Evolutionary conservation across 75 land plant genomes (phyloP).

Genomic region (Pseudotsuga menziesii): DNA sequence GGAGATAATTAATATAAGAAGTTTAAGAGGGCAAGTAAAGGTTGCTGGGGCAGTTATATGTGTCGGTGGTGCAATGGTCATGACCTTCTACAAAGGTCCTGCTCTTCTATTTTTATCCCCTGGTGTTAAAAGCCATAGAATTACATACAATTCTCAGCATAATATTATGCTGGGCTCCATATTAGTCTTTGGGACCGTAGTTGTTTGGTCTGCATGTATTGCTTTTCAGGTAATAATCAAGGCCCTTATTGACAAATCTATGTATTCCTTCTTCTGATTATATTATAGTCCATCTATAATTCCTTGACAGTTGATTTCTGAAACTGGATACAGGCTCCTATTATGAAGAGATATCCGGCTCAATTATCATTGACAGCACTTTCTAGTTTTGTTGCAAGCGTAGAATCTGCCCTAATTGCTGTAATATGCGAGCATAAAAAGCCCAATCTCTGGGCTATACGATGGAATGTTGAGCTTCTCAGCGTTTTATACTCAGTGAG

Average conservation of each 20-base stretch:
- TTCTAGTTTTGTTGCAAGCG: slow-evolving; percentile 44
- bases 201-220: slow-evolving; percentile 34
- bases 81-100: slow-evolving; percentile 44
- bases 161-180: slow-evolving; percentile 20
- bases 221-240: slow-evolving; percentile 38
- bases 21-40: slow-evolving; percentile 42
- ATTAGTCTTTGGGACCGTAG: slow-evolving; percentile 29
- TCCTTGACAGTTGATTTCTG: not conserved
- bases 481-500: slow-evolving; percentile 28
- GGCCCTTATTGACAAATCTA: not conserved
- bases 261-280: not conserved
- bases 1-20: slow-evolving; percentile 37
- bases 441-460: slow-evolving; percentile 15
- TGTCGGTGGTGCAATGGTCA: slow-evolving; percentile 43
- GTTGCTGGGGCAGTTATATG: slow-evolving; percentile 38
- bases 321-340: slow-evolving; percentile 27
- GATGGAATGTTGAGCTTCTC: slow-evolving; percentile 21
- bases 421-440: slow-evolving; percentile 16
- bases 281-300: not conserved
- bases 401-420: slow-evolving; percentile 45
- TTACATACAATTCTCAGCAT: slow-evolving; percentile 5
- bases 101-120: not conserved
- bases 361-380: slow-evolving; percentile 56
- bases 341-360: slow-evolving; percentile 46
- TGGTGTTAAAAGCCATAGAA: not conserved